Evolutionary conservation across 768 basidiomycete species (phyloP), one percentile per base, ranked within the genome.

Genomic region (Dentipellis sp.): DNA sequence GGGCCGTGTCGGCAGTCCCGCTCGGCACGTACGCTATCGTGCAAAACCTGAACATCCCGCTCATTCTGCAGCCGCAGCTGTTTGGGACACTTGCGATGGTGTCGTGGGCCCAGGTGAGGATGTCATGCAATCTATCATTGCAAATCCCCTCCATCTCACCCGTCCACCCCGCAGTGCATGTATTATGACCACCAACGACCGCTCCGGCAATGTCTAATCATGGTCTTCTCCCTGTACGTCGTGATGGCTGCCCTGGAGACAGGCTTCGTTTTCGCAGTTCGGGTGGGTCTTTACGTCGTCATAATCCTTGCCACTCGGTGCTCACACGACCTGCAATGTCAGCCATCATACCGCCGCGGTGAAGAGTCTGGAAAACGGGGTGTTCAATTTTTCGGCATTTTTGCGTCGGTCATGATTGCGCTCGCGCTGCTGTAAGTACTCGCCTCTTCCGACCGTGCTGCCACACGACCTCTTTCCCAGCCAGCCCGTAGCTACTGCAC

Each of bases 21-120:
- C 71, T 89, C 7, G 88, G 88, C n/a, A 73, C 79, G 11, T 93
- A 91, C 66, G 69, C 71, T 17, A 74, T 91, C 52, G 69, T 81
- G 0, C 83, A 86, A 59, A 68, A 80, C 53, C 67, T 91, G 39
- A 88, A 83, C 64, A 78, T 90, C 37, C 87, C 89, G 0, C 75
- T 91, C 42, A 84, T 87, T 46, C 56, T 85, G 2, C 82, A 88
- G 65, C 80, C 82, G 5, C 83, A 85, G 57, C 61, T 83, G 1
- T 87, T 91, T 64, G 80, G 78, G 0, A 69, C 78, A 22, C 70
- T 92, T 11, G 70, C 75, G 0, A 71, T 86, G 3, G 60, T 85
- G 10, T 84, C 82, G 2, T 87, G 84, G 81, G 75, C 76, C 0
- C 86, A 90, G 75, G 83, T 83, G 36, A 36, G 72, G 64, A 55